Evolutionary conservation across 1,139 yeast genomes (phyloP), one percentile per base, ranked within the genome.

Genomic region (Pneumocystis oryctolagi): DNA sequence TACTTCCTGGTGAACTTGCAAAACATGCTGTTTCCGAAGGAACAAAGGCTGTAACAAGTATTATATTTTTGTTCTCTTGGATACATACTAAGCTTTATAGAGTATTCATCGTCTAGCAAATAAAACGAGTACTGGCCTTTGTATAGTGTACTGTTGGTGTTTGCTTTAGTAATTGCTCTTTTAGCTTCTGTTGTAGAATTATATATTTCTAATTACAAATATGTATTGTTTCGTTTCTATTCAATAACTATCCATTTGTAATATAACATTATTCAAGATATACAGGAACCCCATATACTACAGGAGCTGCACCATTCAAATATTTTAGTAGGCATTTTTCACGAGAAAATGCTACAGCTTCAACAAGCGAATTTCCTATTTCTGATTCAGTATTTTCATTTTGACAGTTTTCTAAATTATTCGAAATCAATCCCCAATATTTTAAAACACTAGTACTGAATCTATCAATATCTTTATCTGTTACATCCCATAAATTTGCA

Each of bases 1-100:
- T 92, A 80, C 87, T 92, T 74, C 98, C 98, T 71, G 98, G 98
- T 85, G 98, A 92, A 82, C 85, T 92, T 79, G 97, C 97, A 72
- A 92, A 90, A 62, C 97, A 90, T 80, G 97, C 97, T 74, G 96
- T 89, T 74, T 87, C 96, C 73, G 97, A 90, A 81, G 97, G 97
- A 84, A 90, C 97, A 73, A 89, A 97, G 86, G 96, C 98, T 78
- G 97, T 92, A 74, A 90, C 97, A 79, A 92, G 55, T 47, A 25
- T n/a, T 20, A 20, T n/a, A 6, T 42, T 42, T 18, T 42, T 42
- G 12, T 42, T 47, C 25, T 25, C 16, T 8, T 37, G n/a, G 39
- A 9, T 18, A 8, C 12, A 20, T 42, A 8, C n/a, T 42, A 20
- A 42, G 14, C 2, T 5, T 18, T 20, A 12, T 25, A 47, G 55